A percentile compares a stretch with the other conserved stretches of the same genome.
Evolutionary conservation across 495 filamentous ascomycete genomes (phyloP).

Genomic region (Lepraria neglecta): DNA sequence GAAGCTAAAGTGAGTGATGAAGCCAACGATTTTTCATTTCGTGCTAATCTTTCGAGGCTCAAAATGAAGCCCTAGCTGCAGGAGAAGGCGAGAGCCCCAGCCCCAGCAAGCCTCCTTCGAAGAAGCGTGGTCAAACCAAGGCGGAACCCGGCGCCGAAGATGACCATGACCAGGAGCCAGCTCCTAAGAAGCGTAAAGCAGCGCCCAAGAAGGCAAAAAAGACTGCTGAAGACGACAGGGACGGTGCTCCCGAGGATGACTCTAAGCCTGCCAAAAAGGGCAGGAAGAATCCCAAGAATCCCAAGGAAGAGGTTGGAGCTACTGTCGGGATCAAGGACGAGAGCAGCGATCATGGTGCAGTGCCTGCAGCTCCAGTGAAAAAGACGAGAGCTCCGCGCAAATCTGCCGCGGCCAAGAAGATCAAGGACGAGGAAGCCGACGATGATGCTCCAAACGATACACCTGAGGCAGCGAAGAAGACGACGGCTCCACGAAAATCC

Average conservation of each 20-base stretch:
- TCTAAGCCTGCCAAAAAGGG: slow-evolving; percentile 18
- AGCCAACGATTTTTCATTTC: background rate
- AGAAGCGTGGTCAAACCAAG: slow-evolving; percentile 42
- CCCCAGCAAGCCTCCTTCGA: slow-evolving; percentile 30
- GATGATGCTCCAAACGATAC: background rate
- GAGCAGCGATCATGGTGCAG: slow-evolving; percentile 4
- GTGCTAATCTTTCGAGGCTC: slow-evolving; percentile 16
- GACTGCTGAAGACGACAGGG: slow-evolving; percentile 24
- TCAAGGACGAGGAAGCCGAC: slow-evolving; percentile 14
- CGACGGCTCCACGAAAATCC: slow-evolving; percentile 12
- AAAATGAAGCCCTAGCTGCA: slow-evolving; percentile 30
- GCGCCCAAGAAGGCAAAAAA: slow-evolving; percentile 29
- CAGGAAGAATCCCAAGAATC: slow-evolving; percentile 11
- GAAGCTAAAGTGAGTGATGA: slow-evolving; percentile 23
- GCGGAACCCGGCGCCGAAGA: slow-evolving; percentile 30
- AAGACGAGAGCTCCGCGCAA: background rate
- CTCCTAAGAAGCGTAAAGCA: slow-evolving; percentile 32
- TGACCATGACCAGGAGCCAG: slow-evolving; percentile 26
- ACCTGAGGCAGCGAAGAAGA: slow-evolving; percentile 4
- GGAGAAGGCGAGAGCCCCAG: slow-evolving; percentile 28
- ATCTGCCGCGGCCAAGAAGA: slow-evolving; percentile 10
- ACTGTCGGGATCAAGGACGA: slow-evolving; percentile 17
- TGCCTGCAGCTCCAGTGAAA: background rate
- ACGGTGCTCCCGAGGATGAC: slow-evolving; percentile 24
- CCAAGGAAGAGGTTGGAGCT: slow-evolving; percentile 17